A percentile compares a stretch with the other conserved stretches of the same genome.
These are phyloP conservation scores for Mucor piriformis DNA, from an alignment of 371 early-diverging fungal species.

Conservation along the genomic window DNA sequence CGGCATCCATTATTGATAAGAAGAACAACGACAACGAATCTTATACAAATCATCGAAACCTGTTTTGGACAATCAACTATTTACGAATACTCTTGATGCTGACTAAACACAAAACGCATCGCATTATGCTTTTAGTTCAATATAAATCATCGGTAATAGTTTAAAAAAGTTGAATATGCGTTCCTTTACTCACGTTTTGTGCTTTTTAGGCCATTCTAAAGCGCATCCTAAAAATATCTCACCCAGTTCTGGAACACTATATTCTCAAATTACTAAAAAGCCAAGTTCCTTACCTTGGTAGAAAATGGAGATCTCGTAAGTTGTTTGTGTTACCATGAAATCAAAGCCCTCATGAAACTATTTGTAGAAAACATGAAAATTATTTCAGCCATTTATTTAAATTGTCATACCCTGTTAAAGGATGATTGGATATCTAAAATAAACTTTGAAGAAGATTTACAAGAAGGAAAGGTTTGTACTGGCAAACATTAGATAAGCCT, in stretches of 20 bases:
- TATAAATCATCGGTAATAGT: constrained; percentile 62
- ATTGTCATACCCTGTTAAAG: constrained; percentile 63
- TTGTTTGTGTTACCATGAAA: neutral
- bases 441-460: constrained; percentile 69
- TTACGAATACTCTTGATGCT: constrained; percentile 78
- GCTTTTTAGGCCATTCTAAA: constrained; percentile 66
- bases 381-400: constrained; percentile 77
- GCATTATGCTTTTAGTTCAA: constrained; percentile 76
- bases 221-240: constrained; percentile 72
- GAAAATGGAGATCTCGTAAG: constrained; percentile 78
- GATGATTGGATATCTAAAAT: constrained; percentile 76
- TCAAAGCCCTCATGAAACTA: neutral
- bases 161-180: neutral
- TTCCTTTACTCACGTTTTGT: neutral
- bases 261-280: constrained; percentile 78
- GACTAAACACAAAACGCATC: constrained; percentile 76
- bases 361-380: constrained; percentile 71
- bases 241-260: constrained; percentile 70
- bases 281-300: constrained; percentile 79
- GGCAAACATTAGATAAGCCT: neutral
- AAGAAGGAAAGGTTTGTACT: constrained; percentile 65
- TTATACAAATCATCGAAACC: constrained; percentile 52
- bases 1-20: constrained; percentile 38
- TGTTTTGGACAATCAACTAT: constrained; percentile 77
- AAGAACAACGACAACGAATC: constrained; percentile 1